Evolutionary conservation across 108 stramenopile genomes (phyloP), one percentile per base, ranked within the genome.

Genomic region (Cyclotella cryptica): DNA sequence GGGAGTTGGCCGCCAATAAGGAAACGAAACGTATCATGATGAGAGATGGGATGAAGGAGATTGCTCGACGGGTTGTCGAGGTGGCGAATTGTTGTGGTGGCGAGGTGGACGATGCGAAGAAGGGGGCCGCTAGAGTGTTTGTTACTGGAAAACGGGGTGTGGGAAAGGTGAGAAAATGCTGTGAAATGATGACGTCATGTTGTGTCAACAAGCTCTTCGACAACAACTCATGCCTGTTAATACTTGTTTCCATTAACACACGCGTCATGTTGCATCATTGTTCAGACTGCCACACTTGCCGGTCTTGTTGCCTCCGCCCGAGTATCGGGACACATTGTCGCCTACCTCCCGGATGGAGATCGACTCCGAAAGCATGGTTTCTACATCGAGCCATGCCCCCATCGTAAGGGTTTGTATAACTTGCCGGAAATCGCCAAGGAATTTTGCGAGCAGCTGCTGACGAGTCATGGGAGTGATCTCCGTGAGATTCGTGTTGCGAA

Each of bases 241-340:
- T 19, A 19, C 49, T 28, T 41, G 22, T 22, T 45, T 30, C 8
- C 29, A 12, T 54, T 17, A 43, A 0, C 49, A 39, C 24, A 11
- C 14, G 42, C 24, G 7, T 47, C 17, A 61, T 45, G 28, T 44
- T 8, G 42, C 71, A 22, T 14, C 67, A 19, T 70, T 40, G 0
- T 54, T 29, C 45, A 89, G 85, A 86, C 93, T 7, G 91, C 93
- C 13, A 75, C 89, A 11, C 69, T 94, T 13, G 83, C 86, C 12
- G 80, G 90, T 21, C 82, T 92, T 49, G 91, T 92, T n/a, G 93
- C 93, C 11, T 89, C 91, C 18, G 89, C 93, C 28, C 77, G 93
- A 29, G 69, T 81, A 47, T 91, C 90, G 28, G 93, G 90, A 12
- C 77, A 89, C 54, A 85, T 94, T 63, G 93, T 94, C 8, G 53